A percentile compares a stretch with the other conserved stretches of the same genome.
These are phyloP conservation scores for Thalassiosira oceanica DNA, from an alignment of 352 stramenopile genomes.

Conservation along the genomic window DNA sequence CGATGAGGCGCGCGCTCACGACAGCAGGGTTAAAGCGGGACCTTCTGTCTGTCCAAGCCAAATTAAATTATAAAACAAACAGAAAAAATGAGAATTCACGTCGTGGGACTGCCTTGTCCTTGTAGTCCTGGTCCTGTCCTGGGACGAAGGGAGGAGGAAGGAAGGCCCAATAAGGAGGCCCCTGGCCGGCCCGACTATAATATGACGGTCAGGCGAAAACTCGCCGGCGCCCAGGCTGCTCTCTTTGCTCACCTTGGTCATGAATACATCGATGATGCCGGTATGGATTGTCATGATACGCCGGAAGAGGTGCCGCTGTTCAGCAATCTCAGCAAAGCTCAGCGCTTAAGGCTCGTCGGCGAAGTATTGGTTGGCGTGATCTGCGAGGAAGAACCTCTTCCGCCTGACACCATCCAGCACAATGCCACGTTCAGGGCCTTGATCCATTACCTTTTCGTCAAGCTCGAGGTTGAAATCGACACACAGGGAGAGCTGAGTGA, in stretches of 20 bases:
- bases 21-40: too few species aligned
- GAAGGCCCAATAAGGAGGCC: too few species aligned
- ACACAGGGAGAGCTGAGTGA: background rate
- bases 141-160: too few species aligned
- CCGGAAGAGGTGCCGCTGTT: constrained; percentile 8
- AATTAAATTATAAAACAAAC: too few species aligned
- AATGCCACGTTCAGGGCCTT: constrained; percentile 7
- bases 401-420: constrained; percentile 15
- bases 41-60: too few species aligned
- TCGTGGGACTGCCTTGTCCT: too few species aligned
- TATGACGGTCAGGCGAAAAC: background rate
- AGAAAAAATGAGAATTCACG: too few species aligned
- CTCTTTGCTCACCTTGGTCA: constrained; percentile 8
- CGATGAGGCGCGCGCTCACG: too few species aligned
- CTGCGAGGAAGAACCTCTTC: constrained; percentile 20
- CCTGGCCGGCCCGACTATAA: too few species aligned
- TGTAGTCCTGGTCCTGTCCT: too few species aligned
- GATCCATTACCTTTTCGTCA: constrained; percentile 2
- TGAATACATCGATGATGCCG: constrained; percentile 10
- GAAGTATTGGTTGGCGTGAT: constrained; percentile 12
- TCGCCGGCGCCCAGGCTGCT: background rate
- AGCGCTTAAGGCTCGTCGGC: constrained; percentile 7
- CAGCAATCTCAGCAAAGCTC: constrained; percentile 1
- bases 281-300: background rate
- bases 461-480: constrained; percentile 7